A percentile compares a stretch with the other conserved stretches of the same genome.
These are phyloP conservation scores for Leccinum incarnatum DNA, from an alignment of 768 basidiomycete genomes.

Conservation along the genomic window DNA sequence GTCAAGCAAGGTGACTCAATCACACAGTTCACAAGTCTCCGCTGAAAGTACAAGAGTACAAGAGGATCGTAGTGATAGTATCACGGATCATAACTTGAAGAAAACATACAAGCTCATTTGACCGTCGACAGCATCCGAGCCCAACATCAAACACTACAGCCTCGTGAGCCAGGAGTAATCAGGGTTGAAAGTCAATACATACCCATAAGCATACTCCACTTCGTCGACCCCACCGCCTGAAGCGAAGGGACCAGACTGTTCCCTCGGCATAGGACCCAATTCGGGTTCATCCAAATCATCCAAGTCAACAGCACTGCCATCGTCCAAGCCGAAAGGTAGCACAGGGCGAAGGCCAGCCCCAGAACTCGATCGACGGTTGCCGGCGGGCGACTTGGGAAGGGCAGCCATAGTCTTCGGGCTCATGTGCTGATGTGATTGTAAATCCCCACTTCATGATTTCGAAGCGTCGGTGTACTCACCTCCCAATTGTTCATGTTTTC, in stretches of 20 bases:
- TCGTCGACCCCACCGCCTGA: constrained; percentile 84
- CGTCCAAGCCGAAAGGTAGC: constrained; percentile 71
- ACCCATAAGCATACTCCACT: constrained; percentile 88
- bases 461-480: constrained; percentile 45
- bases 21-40: neutral
- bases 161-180: constrained; percentile 10
- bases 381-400: constrained; percentile 86
- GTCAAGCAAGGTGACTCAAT: too few species aligned
- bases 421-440: constrained; percentile 65
- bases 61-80: neutral
- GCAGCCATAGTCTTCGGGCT: constrained; percentile 94
- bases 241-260: constrained; percentile 69
- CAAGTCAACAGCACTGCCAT: constrained; percentile 66
- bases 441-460: neutral
- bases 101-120: neutral
- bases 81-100: neutral
- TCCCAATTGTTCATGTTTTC: constrained; percentile 96
- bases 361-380: constrained; percentile 77
- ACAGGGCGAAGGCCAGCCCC: constrained; percentile 85
- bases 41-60: neutral
- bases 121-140: neutral
- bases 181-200: constrained; percentile 28
- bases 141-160: constrained; percentile 22
- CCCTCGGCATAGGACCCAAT: constrained; percentile 73
- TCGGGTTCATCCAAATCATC: constrained; percentile 73